Evolutionary conservation across 176 grass and related monocot genomes (phyloP).

Genomic region (Rhynchospora breviuscula): DNA sequence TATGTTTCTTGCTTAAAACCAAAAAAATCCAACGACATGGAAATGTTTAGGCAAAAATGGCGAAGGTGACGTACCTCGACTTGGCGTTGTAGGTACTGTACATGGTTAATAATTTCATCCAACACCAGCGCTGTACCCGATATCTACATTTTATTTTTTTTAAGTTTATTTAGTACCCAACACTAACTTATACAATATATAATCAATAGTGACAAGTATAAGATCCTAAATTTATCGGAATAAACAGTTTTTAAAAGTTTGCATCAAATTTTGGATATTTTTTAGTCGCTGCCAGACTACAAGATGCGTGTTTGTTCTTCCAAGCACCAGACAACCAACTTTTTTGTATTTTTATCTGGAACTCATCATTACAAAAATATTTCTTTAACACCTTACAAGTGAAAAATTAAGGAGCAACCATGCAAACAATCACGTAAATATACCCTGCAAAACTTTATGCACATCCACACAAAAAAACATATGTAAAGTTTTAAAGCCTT

Average conservation of each 20-base stretch:
- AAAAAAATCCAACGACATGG: neutral
- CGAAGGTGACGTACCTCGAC: constrained; percentile 56
- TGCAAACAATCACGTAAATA: too few relatives aligned
- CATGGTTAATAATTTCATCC: constrained; percentile 98
- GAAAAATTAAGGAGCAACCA: too few relatives aligned
- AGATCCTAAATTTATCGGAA: too few relatives aligned
- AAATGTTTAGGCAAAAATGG: neutral
- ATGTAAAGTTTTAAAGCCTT: neutral
- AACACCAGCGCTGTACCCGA: constrained; percentile 83
- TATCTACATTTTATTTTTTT: constrained; percentile 38
- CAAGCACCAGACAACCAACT: too few relatives aligned
- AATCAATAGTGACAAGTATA: neutral
- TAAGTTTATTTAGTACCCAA: neutral
- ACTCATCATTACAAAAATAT: too few relatives aligned
- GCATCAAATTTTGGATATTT: too few relatives aligned
- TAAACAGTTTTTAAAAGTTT: too few relatives aligned
- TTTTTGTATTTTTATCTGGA: too few relatives aligned
- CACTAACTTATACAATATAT: neutral
- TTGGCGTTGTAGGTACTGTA: constrained; percentile 89
- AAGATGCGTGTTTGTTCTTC: too few relatives aligned
- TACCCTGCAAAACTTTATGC: too few relatives aligned
- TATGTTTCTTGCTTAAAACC: neutral
- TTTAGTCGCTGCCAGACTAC: too few relatives aligned
- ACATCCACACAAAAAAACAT: neutral
- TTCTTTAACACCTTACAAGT: too few relatives aligned